Evolutionary conservation across 1,139 yeast genomes (phyloP).

Genomic region (Nematodospora anomalae): DNA sequence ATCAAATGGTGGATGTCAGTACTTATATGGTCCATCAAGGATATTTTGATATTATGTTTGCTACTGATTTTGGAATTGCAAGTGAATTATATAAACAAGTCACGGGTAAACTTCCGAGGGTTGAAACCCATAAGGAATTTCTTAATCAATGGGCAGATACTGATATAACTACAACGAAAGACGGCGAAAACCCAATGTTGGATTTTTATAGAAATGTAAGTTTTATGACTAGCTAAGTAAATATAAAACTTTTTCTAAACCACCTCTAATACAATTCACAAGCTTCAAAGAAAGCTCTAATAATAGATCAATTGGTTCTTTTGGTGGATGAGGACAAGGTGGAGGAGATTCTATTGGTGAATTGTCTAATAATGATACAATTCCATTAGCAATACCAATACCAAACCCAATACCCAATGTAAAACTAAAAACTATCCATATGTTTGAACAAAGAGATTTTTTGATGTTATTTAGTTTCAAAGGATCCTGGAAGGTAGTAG

Average conservation of each 20-base stretch:
- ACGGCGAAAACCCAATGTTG: constrained; percentile 88
- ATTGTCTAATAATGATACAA: background rate
- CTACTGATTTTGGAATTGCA: constrained; percentile 71
- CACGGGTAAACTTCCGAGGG: constrained; percentile 59
- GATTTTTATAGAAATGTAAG: constrained; percentile 78
- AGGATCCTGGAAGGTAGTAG: constrained; percentile 34
- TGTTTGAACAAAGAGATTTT: constrained; percentile 18
- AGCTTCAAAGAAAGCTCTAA: constrained; percentile 22
- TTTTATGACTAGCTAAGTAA: constrained; percentile 43
- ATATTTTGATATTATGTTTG: constrained; percentile 82
- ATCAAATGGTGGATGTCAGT: constrained; percentile 65
- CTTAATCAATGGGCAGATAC: constrained; percentile 71
- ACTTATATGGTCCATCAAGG: constrained; percentile 85
- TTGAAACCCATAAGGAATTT: constrained; percentile 63
- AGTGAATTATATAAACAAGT: constrained; percentile 63
- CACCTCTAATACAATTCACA: constrained; percentile 25
- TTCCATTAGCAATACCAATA: constrained; percentile 25
- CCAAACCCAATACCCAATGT: constrained; percentile 41
- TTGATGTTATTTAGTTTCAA: constrained; percentile 20
- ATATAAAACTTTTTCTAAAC: constrained; percentile 24
- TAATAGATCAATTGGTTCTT: constrained; percentile 7
- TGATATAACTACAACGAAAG: constrained; percentile 64
- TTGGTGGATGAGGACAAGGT: background rate
- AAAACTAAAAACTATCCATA: constrained; percentile 34
- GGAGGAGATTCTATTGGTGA: background rate